Conservation (phyloP, 2,329 filamentous ascomycete species). For the Diaporthe sp. region DNA sequence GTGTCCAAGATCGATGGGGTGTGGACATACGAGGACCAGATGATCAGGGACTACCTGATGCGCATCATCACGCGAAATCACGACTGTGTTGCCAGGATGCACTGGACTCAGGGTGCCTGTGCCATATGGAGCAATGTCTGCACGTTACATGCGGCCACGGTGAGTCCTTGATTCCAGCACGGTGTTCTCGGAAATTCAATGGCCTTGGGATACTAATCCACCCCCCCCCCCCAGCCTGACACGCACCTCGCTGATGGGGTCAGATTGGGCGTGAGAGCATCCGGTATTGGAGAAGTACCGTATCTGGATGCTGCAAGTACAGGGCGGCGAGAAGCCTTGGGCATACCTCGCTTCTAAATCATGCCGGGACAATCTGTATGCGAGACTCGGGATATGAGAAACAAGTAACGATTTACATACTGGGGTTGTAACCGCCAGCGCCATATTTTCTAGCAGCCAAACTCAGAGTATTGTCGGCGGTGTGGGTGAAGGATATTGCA, state of each 20-base stretch:
- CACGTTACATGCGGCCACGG: slow-evolving; percentile 45
- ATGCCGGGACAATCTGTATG: neutral
- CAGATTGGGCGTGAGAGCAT: neutral
- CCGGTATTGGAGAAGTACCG: slow-evolving; percentile 14
- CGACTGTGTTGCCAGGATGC: slow-evolving; percentile 51
- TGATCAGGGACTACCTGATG: slow-evolving; percentile 48
- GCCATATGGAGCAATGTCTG: slow-evolving; percentile 53
- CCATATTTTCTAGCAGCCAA: neutral
- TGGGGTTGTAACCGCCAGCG: neutral
- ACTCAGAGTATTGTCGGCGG: neutral
- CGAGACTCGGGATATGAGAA: neutral
- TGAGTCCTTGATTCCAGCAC: slow-evolving; percentile 36
- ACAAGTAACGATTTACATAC: neutral
- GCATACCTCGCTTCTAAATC: neutral
- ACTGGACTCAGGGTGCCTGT: slow-evolving; percentile 49
- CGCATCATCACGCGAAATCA: slow-evolving; percentile 49
- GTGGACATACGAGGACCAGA: slow-evolving; percentile 51
- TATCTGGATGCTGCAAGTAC: slow-evolving; percentile 14
- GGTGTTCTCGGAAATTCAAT: too few species aligned
- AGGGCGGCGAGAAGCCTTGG: slow-evolving; percentile 14
- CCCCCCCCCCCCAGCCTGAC: neutral
- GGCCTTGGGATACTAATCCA: neutral
- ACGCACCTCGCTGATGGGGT: neutral
- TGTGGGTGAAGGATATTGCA: neutral
- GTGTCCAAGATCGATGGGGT: slow-evolving; percentile 62